Percentiles rank a stretch among this genome's conserved stretches.
phyloP scores from a whole-genome alignment of 2,329 filamentous ascomycete genomes.

The Colletotrichum sansevieriae region DNA sequence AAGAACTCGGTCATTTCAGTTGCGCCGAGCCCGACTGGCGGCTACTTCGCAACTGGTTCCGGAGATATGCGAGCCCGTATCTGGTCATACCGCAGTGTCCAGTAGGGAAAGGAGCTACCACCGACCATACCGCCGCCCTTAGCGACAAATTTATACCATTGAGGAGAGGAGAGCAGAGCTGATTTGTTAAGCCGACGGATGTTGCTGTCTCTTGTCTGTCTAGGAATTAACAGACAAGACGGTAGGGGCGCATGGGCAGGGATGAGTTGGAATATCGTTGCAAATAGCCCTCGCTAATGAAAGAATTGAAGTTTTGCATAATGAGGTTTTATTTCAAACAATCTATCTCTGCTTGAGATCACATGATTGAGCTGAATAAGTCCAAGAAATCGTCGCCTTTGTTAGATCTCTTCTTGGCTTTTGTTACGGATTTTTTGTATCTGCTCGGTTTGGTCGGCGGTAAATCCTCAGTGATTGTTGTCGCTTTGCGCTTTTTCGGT shows the following conservation, averaged over 20 bases:
- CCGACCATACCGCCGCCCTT: too few species aligned
- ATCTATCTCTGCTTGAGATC: constrained; percentile 30
- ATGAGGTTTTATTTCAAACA: neutral
- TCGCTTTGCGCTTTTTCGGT: constrained; percentile 25
- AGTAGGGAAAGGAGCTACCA: constrained; percentile 18
- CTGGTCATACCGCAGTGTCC: constrained; percentile 79
- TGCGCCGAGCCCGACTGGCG: constrained; percentile 88
- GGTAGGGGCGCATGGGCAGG: constrained; percentile 41
- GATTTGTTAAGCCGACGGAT: constrained; percentile 24
- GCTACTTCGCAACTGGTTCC: constrained; percentile 94
- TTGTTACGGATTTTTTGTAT: constrained; percentile 52
- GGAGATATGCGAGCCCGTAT: constrained; percentile 98
- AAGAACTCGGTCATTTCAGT: constrained; percentile 99
- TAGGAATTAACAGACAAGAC: constrained; percentile 33
- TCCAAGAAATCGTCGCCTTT: constrained; percentile 78
- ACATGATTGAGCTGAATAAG: constrained; percentile 74
- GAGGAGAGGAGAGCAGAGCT: constrained; percentile 5
- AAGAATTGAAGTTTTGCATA: constrained; percentile 31
- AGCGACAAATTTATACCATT: constrained; percentile 23
- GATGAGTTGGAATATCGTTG: constrained; percentile 34
- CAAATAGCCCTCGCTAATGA: constrained; percentile 41
- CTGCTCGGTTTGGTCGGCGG: neutral
- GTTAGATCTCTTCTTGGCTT: constrained; percentile 50
- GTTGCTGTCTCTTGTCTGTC: constrained; percentile 22
- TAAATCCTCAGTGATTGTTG: neutral